phyloP scores from a whole-genome alignment of 495 filamentous ascomycete genomes.

The Lasiosphaeria miniovina region DNA sequence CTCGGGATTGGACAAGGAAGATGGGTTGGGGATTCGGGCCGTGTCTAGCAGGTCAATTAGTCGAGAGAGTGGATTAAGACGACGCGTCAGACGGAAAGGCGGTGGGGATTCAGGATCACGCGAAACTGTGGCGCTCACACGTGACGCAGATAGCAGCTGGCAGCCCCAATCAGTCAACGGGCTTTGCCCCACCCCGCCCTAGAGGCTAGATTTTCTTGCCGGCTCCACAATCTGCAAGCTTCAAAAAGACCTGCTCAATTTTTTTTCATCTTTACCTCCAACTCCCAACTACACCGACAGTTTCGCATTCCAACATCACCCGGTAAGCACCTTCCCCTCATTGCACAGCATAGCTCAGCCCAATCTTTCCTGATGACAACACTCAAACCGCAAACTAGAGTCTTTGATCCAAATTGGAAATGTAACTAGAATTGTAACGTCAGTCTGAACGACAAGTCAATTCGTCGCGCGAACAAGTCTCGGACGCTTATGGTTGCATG shows the following conservation, averaged over 20 bases:
- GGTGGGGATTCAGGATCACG: constrained; percentile 3
- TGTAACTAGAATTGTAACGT: constrained; percentile 98
- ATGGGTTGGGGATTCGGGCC: background rate
- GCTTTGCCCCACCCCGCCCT: constrained; percentile 10
- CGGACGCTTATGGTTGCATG: background rate
- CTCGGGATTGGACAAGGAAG: background rate
- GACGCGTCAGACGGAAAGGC: background rate
- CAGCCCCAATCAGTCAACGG: background rate
- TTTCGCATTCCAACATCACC: constrained; percentile 14
- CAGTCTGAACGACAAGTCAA: constrained; percentile 75
- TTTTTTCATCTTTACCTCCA: constrained; percentile 23
- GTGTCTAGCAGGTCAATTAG: background rate
- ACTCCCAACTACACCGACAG: constrained; percentile 13
- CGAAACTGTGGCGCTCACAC: constrained; percentile 24
- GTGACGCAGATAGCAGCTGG: constrained; percentile 11
- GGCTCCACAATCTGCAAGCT: constrained; percentile 28
- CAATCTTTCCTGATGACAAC: constrained; percentile 51
- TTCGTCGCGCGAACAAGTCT: constrained; percentile 4
- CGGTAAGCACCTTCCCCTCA: constrained; percentile 28
- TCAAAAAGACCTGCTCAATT: constrained; percentile 29
- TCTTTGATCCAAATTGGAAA: constrained; percentile 91
- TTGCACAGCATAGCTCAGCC: constrained; percentile 11
- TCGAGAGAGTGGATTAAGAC: background rate
- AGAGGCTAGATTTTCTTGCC: constrained; percentile 21
- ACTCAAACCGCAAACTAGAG: constrained; percentile 99